Conservation (phyloP, 2,329 filamentous ascomycete species). For the Ophiostoma triangulosporum region DNA sequence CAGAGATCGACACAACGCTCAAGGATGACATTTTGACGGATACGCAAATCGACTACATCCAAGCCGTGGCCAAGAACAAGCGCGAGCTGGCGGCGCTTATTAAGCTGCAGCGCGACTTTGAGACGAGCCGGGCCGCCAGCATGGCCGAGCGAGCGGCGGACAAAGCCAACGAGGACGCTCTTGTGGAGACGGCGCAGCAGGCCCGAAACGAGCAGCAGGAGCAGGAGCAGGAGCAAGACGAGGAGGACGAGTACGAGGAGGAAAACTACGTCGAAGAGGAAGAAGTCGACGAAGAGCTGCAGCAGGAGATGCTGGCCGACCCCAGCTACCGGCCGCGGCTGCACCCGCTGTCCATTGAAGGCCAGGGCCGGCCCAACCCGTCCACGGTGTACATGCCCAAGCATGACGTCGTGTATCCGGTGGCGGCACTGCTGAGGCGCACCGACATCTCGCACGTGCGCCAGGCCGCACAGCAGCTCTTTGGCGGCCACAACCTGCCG, state of each 20-base stretch:
- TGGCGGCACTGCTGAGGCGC: slow-evolving; percentile 52
- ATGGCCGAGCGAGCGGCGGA: slow-evolving; percentile 21
- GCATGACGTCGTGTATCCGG: slow-evolving; percentile 53
- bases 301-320: background rate
- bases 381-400: slow-evolving; percentile 63
- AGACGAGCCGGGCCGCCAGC: slow-evolving; percentile 25
- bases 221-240: slow-evolving; percentile 16
- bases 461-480: slow-evolving; percentile 55
- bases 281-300: background rate
- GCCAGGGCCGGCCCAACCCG: slow-evolving; percentile 61
- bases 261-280: slow-evolving; percentile 15
- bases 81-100: slow-evolving; percentile 42
- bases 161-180: slow-evolving; percentile 22
- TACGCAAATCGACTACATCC: slow-evolving; percentile 29
- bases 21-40: slow-evolving; percentile 18
- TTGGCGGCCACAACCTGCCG: slow-evolving; percentile 66
- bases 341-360: slow-evolving; percentile 61
- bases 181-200: slow-evolving; percentile 15
- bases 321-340: slow-evolving; percentile 21
- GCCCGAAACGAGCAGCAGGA: slow-evolving; percentile 16
- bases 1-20: too few relatives aligned
- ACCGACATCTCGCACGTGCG: slow-evolving; percentile 62
- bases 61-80: slow-evolving; percentile 36
- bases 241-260: slow-evolving; percentile 16
- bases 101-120: slow-evolving; percentile 45